Conservation (phyloP, 768 basidiomycete species). For the Xerocomus brunneocitrinus region DNA sequence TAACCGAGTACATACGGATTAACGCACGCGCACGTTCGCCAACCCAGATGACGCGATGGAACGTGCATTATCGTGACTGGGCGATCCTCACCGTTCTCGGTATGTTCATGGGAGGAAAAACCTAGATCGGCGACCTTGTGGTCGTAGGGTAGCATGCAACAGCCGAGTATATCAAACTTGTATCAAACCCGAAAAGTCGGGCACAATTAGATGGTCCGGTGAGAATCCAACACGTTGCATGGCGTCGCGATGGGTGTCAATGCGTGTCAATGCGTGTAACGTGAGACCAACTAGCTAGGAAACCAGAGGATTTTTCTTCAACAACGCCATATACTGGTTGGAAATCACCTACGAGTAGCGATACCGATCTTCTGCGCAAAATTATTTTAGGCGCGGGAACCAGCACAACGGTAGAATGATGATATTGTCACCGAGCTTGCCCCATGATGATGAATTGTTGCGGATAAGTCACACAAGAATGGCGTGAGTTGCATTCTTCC, state of each 20-base stretch:
- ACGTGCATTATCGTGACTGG: not conserved
- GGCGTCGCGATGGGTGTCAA: not conserved
- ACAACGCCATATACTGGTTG: not conserved
- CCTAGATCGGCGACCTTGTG: not conserved
- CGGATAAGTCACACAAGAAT: not conserved
- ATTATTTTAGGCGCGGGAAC: not conserved
- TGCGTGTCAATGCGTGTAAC: not conserved
- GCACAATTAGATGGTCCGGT: not conserved
- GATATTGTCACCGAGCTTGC: not conserved
- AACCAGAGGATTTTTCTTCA: not conserved
- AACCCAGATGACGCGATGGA: not conserved
- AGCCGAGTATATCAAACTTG: not conserved
- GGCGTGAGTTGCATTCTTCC: conserved; percentile 1
- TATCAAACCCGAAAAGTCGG: not conserved
- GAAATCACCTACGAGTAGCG: not conserved
- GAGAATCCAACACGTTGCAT: not conserved
- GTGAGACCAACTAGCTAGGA: not conserved
- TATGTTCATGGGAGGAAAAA: not conserved
- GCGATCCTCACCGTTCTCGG: not conserved
- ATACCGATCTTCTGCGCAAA: not conserved
- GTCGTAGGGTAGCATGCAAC: not conserved
- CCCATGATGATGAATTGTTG: not conserved
- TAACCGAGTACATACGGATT: not conserved
- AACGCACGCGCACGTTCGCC: not conserved
- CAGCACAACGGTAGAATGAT: not conserved